Conservation (phyloP, 306 rosid species). For the Dryas drummondii region DNA sequence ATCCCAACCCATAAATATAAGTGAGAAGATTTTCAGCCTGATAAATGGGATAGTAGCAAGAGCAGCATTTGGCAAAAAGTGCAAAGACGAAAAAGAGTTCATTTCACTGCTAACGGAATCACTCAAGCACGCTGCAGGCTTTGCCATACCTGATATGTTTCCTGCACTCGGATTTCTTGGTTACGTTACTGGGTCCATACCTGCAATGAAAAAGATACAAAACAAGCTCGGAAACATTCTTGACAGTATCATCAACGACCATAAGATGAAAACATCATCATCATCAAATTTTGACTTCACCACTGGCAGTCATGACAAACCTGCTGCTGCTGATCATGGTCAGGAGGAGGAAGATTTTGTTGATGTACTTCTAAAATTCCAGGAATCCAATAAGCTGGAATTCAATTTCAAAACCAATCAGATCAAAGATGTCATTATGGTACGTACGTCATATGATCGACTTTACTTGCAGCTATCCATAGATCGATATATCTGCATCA, state of each 20-base stretch:
- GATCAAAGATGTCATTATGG: constrained; percentile 41
- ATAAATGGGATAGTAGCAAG: background rate
- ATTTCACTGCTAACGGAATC: background rate
- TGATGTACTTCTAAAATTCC: constrained; percentile 1
- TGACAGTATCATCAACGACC: constrained; percentile 2
- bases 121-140: background rate
- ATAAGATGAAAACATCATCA: background rate
- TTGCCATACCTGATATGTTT: constrained; percentile 11
- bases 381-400: constrained; percentile 24
- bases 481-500: too few species aligned
- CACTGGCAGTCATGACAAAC: background rate
- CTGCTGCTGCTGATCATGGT: background rate
- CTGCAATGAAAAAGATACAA: background rate
- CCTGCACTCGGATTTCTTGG: background rate
- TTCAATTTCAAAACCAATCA: constrained; percentile 27
- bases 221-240: background rate
- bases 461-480: too few species aligned
- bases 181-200: background rate
- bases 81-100: constrained; percentile 23
- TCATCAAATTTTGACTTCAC: too few species aligned
- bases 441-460: background rate
- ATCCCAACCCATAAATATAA: constrained; percentile 1
- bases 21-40: constrained; percentile 1
- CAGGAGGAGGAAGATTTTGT: constrained; percentile 13
- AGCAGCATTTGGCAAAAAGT: constrained; percentile 27